Conservation (phyloP, 805 yeast genomes). For the Zygoascus biomembranicola region DNA sequence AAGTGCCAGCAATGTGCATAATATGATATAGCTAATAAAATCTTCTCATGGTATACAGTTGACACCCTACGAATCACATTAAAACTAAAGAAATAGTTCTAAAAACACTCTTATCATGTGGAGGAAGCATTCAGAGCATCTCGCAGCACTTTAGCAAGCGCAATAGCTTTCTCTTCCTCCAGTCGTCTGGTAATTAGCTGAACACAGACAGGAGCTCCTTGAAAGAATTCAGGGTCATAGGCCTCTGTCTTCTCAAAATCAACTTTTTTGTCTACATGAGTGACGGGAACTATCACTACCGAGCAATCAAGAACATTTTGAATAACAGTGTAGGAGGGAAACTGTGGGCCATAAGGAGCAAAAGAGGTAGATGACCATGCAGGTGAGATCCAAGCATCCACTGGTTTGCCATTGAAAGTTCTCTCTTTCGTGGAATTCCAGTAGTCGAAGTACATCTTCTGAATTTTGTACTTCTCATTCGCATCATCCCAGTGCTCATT, state of each 20-base stretch:
- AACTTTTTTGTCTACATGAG: conserved; percentile 35
- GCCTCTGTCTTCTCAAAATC: conserved; percentile 14
- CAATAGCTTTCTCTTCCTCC: conserved; percentile 51
- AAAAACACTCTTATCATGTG: too few relatives aligned
- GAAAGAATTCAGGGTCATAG: conserved; percentile 40
- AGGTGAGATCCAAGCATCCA: conserved; percentile 9
- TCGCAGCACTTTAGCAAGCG: conserved; percentile 17
- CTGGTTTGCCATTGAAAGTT: conserved; percentile 3
- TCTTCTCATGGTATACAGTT: too few relatives aligned
- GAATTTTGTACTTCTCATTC: conserved; percentile 17
- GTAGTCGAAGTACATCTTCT: conserved; percentile 33
- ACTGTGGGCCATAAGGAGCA: conserved; percentile 1
- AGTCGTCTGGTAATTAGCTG: conserved; percentile 49
- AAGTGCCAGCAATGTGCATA: too few relatives aligned
- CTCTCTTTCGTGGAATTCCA: conserved; percentile 33
- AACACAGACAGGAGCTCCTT: conserved; percentile 48
- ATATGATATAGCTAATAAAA: too few relatives aligned
- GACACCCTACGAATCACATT: too few relatives aligned
- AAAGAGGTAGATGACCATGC: conserved; percentile 10
- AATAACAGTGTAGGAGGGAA: conserved; percentile 44
- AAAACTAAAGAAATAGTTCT: too few relatives aligned
- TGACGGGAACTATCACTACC: conserved; percentile 14
- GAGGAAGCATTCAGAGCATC: conserved; percentile 7
- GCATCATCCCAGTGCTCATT: not conserved
- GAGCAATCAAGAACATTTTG: conserved; percentile 17